Base-by-base conservation (phyloP, 2,329 filamentous ascomycete species). In the Trichoderma simmonsii region DNA sequence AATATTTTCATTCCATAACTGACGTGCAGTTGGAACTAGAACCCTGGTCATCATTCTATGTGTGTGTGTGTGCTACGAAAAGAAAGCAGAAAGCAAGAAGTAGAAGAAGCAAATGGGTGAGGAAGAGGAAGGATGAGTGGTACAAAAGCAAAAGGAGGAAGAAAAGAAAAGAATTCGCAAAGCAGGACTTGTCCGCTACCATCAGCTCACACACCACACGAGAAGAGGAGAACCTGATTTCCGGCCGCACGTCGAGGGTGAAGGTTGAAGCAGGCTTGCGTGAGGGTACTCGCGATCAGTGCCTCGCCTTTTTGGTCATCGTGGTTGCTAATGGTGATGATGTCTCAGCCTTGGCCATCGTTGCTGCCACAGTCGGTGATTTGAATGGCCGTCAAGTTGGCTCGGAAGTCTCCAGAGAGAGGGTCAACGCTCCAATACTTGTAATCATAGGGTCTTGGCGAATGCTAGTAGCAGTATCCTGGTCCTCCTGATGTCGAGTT, bases 391-490 rank as follows among this genome's bases (percentile, higher is more conserved):
- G 82, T 84, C 70, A 87, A 74, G 76, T 86, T 86, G 69, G 81
- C 84, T 14, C 84, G 81, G 72, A 83, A 85, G 76, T 86, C 84
- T 18, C 84, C 85, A 1, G 84, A 85, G 5, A 85, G 78, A 67
- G 80, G 76, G 74, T 86, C 83, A 28, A 86, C 83, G 67, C 83
- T 84, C 61, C 85, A 81, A 62, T 84, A 86, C 70, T 78, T 79
- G 30, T 84, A 84, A 64, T 83, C 80, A 1, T 82, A 79, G 0
- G 83, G 39, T 7, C 5, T 81, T 81, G 4, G 88, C 88, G 77
- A 85, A 90, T 2, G 88, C 86, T 56, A 90, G 78, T 71, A 93
- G 84, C 26, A 90, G 75, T n/a, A 93, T 82, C 75, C 89, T 90
- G 0, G 91, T 93, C 70, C 80, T 86, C 12, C 74, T 76, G 14